A percentile compares a stretch with the other conserved stretches of the same genome.
Conservation (phyloP, 2,329 filamentous ascomycete genomes). For the Ceratocystiopsis sp. region DNA sequence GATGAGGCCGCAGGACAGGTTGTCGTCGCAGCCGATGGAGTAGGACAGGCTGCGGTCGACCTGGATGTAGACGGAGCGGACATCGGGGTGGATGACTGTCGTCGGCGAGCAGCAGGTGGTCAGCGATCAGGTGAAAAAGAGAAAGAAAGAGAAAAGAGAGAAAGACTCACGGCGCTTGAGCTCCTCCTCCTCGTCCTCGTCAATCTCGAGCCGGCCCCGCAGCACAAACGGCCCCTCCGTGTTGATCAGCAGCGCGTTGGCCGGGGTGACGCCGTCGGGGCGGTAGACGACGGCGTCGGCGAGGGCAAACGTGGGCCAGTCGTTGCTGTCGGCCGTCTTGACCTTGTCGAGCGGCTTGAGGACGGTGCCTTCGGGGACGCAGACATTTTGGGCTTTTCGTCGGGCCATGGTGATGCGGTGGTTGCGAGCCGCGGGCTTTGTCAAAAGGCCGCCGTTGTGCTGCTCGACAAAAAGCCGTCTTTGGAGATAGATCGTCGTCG, state of each 20-base stretch:
- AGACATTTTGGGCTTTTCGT: not conserved
- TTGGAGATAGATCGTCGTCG: no score
- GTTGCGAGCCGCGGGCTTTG: no score
- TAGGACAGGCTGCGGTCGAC: constrained; percentile 31
- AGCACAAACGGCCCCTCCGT: constrained; percentile 43
- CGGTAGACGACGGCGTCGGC: constrained; percentile 41
- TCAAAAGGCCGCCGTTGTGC: no score
- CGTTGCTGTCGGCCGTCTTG: constrained; percentile 19
- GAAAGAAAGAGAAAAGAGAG: not conserved
- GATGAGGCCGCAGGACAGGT: constrained; percentile 26
- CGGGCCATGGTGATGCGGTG: no score
- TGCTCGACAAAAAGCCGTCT: no score
- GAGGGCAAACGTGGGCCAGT: constrained; percentile 47
- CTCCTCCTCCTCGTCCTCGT: constrained; percentile 26
- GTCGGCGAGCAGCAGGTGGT: no score
- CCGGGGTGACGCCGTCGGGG: constrained; percentile 33
- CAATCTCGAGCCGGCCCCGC: constrained; percentile 38
- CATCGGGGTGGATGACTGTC: constrained; percentile 18
- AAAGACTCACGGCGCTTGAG: constrained; percentile 19
- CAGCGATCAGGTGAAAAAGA: not conserved
- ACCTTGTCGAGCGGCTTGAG: constrained; percentile 17
- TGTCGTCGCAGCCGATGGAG: constrained; percentile 37
- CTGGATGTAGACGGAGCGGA: constrained; percentile 28
- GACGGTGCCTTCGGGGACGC: constrained; percentile 9
- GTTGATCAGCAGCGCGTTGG: constrained; percentile 44